Evolutionary conservation across 306 rosid genomes (phyloP), one percentile per base, ranked within the genome.

Genomic region (Glycine tomentella): DNA sequence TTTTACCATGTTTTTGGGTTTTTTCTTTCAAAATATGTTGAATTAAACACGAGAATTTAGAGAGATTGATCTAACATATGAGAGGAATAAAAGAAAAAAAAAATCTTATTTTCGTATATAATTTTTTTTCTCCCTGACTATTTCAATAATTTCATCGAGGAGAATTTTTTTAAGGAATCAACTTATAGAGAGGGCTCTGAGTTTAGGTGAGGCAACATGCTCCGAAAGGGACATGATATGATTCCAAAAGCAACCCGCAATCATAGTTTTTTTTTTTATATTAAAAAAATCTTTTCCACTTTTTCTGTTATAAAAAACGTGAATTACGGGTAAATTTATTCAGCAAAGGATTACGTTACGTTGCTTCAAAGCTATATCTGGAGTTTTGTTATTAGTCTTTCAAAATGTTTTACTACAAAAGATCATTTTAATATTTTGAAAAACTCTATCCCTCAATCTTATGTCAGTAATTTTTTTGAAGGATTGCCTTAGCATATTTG

Each of bases 281-380:
- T 36, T 36, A 1, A 56, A 16, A n/a, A 58, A 58, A 17, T 31
- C 67, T 36, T 11, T 67, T 20, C 40, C 12, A 8, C 17, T 87
- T 82, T 84, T 85, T 74, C 56, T 20, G 73, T 46, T 33, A 13
- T 84, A 75, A 87, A 80, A n/a, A 83, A 78, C 81, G 62, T n/a
- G 44, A 74, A 67, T 42, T 42, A 63, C 81, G 25, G 66, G 11
- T 52, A 52, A 75, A 65, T 75, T n/a, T 16, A n/a, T 69, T 12
- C 40, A 46, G 9, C 44, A 66, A 66, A n/a, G 50, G 31, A 3
- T 40, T 36, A 36, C 40, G n/a, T 25, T 40, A 42, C 11, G 14
- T 42, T 40, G 52, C 14, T 66, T 42, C 33, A 42, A 67, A 66
- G 33, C 31, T 25, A 25, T 25, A 25, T 25, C 31, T 25, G 1